phyloP scores from a whole-genome alignment of 2,329 filamentous ascomycete genomes.

The Scedosporium minutisporum region DNA sequence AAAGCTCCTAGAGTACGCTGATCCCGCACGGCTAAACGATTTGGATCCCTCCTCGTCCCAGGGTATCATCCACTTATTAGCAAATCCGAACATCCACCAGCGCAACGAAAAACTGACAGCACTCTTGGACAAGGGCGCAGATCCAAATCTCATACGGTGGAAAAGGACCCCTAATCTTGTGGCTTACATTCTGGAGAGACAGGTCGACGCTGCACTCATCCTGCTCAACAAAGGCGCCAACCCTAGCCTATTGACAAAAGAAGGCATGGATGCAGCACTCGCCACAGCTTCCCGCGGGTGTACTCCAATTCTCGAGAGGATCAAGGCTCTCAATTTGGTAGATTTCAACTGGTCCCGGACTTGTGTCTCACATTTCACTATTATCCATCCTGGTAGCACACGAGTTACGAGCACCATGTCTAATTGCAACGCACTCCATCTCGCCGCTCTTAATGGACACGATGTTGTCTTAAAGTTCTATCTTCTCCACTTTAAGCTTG shows the following conservation, averaged over 20 bases:
- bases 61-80: slow-evolving; percentile 2
- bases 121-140: not conserved
- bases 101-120: slow-evolving; percentile 1
- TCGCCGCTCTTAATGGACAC: slow-evolving; percentile 10
- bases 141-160: slow-evolving; percentile 3
- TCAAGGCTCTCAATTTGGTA: not conserved
- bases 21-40: not conserved
- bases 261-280: slow-evolving; percentile 7
- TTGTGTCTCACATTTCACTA: slow-evolving; percentile 9
- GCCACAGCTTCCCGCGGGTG: slow-evolving; percentile 6
- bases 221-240: slow-evolving; percentile 8
- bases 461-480: slow-evolving; percentile 9
- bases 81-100: not conserved
- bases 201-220: slow-evolving; percentile 7
- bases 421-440: slow-evolving; percentile 9
- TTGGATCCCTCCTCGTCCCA: not conserved
- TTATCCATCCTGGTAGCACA: slow-evolving; percentile 5
- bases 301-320: slow-evolving; percentile 1
- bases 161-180: slow-evolving; percentile 9
- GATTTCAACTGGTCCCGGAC: slow-evolving; percentile 9
- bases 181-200: slow-evolving; percentile 8
- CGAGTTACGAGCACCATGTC: slow-evolving; percentile 3
- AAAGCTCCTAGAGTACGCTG: not conserved
- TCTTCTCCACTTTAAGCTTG: slow-evolving; percentile 3
- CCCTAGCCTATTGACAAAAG: slow-evolving; percentile 5